These are phyloP conservation scores for Maudiozyma barnettii DNA, from an alignment of 805 yeast genomes.

Conservation along the genomic window DNA sequence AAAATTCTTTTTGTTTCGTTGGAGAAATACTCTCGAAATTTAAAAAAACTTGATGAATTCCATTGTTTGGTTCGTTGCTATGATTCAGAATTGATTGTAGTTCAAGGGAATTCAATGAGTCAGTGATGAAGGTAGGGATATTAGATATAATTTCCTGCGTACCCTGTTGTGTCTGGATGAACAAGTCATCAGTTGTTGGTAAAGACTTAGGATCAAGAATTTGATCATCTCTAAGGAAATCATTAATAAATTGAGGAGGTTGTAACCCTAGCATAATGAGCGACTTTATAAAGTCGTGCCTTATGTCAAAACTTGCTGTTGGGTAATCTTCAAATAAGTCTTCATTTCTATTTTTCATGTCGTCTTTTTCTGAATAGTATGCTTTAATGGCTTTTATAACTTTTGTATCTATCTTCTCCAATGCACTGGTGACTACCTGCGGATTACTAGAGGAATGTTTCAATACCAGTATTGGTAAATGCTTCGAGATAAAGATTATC, in stretches of 20 bases:
- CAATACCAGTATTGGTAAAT: slow-evolving; percentile 37
- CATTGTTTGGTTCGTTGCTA: slow-evolving; percentile 46
- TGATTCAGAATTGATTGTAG: slow-evolving; percentile 29
- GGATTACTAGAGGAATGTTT: slow-evolving; percentile 21
- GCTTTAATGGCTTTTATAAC: slow-evolving; percentile 26
- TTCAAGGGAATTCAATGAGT: slow-evolving; percentile 20
- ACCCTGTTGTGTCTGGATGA: slow-evolving; percentile 26
- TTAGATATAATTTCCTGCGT: slow-evolving; percentile 27
- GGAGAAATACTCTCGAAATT: slow-evolving; percentile 39
- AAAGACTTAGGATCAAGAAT: slow-evolving; percentile 29
- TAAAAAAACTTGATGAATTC: slow-evolving; percentile 40
- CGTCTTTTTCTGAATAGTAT: slow-evolving; percentile 30
- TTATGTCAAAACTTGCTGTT: slow-evolving; percentile 36
- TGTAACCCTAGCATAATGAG: slow-evolving; percentile 35
- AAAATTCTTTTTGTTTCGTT: slow-evolving; percentile 37
- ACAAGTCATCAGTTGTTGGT: slow-evolving; percentile 27
- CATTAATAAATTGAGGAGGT: slow-evolving; percentile 26
- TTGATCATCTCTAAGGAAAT: slow-evolving; percentile 33
- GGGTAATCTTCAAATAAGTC: slow-evolving; percentile 46
- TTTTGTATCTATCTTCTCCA: slow-evolving; percentile 24
- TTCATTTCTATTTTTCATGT: slow-evolving; percentile 31
- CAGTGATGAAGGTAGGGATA: slow-evolving; percentile 21
- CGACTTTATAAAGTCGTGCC: slow-evolving; percentile 43
- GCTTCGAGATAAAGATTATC: slow-evolving; percentile 37
- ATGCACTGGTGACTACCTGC: slow-evolving; percentile 18